These are phyloP conservation scores for Penicillium longicatenatum DNA, from an alignment of 495 filamentous ascomycete species.

Conservation along the genomic window DNA sequence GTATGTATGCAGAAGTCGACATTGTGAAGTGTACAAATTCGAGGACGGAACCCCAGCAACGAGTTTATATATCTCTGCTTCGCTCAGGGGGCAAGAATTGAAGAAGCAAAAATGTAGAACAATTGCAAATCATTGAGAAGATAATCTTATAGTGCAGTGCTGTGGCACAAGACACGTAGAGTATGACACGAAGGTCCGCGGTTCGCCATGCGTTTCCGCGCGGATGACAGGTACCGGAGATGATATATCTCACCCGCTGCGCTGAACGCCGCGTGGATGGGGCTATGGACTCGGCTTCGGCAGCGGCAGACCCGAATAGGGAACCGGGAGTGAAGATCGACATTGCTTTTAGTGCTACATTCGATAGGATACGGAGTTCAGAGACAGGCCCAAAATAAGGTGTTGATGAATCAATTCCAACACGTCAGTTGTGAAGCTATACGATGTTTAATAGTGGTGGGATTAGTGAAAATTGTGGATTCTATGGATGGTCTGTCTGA, in stretches of 20 bases:
- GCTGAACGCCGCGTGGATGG: conserved; percentile 3
- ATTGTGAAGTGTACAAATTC: neutral
- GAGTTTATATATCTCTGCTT: conserved; percentile 3
- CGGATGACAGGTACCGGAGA: conserved; percentile 9
- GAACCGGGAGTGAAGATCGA: neutral
- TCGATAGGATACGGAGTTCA: neutral
- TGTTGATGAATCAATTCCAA: conserved; percentile 6
- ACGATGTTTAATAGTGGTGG: neutral
- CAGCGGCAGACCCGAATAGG: neutral
- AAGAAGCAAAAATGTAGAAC: neutral
- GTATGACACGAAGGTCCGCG: neutral
- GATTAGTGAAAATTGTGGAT: neutral
- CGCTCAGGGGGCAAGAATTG: neutral
- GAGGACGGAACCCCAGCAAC: conserved; percentile 18
- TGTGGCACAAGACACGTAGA: conserved; percentile 11
- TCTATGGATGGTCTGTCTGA: neutral
- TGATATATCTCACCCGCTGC: neutral
- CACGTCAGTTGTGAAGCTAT: conserved; percentile 2
- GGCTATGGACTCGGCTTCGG: conserved; percentile 1
- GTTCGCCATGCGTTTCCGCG: conserved; percentile 8
- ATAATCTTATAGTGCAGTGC: conserved; percentile 10
- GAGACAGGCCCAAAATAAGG: neutral
- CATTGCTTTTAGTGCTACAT: neutral
- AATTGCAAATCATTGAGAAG: conserved; percentile 8
- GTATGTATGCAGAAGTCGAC: neutral